phyloP scores from a whole-genome alignment of 805 yeast genomes.

The Cyberlindnera galapagoensis region DNA sequence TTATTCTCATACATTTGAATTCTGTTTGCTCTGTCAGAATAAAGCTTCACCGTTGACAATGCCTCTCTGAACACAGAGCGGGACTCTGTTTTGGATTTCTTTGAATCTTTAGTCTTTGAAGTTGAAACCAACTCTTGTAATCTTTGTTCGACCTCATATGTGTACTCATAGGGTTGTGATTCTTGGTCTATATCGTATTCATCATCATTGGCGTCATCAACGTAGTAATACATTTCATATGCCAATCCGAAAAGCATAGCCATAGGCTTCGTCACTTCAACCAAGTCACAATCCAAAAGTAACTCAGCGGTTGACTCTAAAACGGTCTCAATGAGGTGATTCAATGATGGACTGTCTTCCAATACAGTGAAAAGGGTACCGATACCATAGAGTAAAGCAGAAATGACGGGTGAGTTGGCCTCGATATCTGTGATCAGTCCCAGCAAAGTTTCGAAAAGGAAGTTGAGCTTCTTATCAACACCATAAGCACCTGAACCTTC shows the following conservation, averaged over 20 bases:
- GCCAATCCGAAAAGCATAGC: conserved; percentile 22
- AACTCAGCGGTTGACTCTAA: conserved; percentile 17
- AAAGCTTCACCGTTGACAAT: conserved; percentile 38
- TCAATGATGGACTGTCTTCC: conserved; percentile 8
- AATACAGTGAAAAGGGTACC: conserved; percentile 21
- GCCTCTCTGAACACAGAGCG: conserved; percentile 58
- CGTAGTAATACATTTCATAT: conserved; percentile 24
- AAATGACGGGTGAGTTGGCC: conserved; percentile 11
- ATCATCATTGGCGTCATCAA: conserved; percentile 36
- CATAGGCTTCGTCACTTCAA: conserved; percentile 20
- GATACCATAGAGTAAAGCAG: conserved; percentile 19
- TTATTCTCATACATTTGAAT: conserved; percentile 16
- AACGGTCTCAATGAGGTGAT: conserved; percentile 18
- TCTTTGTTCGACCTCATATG: conserved; percentile 36
- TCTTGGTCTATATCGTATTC: conserved; percentile 38
- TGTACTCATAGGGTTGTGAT: conserved; percentile 48
- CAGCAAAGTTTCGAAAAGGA: conserved; percentile 14
- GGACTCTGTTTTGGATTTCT: conserved; percentile 54
- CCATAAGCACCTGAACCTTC: conserved; percentile 25
- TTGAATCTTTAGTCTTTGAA: conserved; percentile 51
- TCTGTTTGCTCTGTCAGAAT: conserved; percentile 29
- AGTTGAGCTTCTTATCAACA: conserved; percentile 17
- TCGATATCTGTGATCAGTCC: conserved; percentile 8
- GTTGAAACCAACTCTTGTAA: conserved; percentile 40
- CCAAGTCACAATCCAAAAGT: conserved; percentile 14